Evolutionary conservation across 192 early-diverging fungal species (phyloP), one percentile per base, ranked within the genome.

Genomic region (Entomortierella parvispora): DNA sequence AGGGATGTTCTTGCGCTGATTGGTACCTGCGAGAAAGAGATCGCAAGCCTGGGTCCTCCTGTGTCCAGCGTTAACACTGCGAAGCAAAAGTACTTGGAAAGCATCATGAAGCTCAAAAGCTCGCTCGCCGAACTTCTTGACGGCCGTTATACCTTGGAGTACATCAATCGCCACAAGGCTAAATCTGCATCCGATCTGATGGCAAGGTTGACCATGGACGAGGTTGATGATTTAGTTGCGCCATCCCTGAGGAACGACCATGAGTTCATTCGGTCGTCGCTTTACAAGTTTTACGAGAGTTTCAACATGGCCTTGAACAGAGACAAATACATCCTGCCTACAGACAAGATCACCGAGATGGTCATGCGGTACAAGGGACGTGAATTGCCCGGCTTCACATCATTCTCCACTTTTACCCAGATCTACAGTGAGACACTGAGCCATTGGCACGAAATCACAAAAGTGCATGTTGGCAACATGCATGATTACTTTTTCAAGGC

Each of bases 391-490:
- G 71, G 63, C 60, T 75, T 75, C 51, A 48, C 62, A 20, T 66
- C 71, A 20, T 75, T 75, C 63, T 42, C 49, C 58, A 75, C 71
- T 4, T 75, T 75, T 58, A 75, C 58, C 5, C 50, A 66, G 46
- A 75, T 75, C 6, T 75, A 66, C 55, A 66, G 25, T 12, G 71
- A 66, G 22, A 75, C 63, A 12, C 22, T 66, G 15, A 15, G 20
- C 47, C 51, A 31, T 4, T 75, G 71, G 71, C 23, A 23, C 44
- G 71, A 75, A 2, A 61, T 66, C 20, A 75, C 71, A 28, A 75
- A 75, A 49, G 49, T 43, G 29, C 63, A 66, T 12, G 28, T 75
- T 48, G 18, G 9, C 42, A 75, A 62, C 64, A 75, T 75, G 52
- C 71, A 62, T 33, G 1, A 20, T n/a, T 75, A 62, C 50, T 22